Evolutionary conservation across 805 yeast genomes (phyloP), one percentile per base, ranked within the genome.

Genomic region (Deakozyma indianensis): DNA sequence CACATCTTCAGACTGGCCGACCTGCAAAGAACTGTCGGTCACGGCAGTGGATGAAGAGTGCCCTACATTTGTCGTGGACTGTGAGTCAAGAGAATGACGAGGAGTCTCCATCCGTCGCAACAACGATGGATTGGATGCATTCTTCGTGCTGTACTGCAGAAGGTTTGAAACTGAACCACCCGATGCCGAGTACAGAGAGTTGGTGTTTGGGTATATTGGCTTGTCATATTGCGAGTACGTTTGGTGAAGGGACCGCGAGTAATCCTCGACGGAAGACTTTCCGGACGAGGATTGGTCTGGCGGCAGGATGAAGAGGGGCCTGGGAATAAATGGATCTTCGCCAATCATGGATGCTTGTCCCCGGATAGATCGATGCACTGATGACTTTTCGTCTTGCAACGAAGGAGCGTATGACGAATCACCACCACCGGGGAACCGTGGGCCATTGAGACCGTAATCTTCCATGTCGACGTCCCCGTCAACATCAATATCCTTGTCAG

Each of bases 391-490:
- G 44, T 24, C 18, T 20, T 18, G 25, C n/a, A 20, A 9, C 15
- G 44, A 20, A 15, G 24, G 15, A 15, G 44, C 35, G 40, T 24
- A 22, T 16, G 41, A 35, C 23, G 42, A 18, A 21, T 15, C 2
- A 27, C n/a, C 22, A 42, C 41, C 14, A 14, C 40, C 15, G 27
- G 45, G 47, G 35, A 29, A 16, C 28, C 28, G 3, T 27, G 16
- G 32, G 21, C 11, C 20, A 23, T 9, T 27, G 21, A 20, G 23
- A 23, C 28, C 32, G 43, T 48, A 50, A 43, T 57, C 60, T 27
- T 52, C 62, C 45, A 57, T 51, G 43, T 53, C 56, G n/a, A 52
- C 51, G 51, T 67, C 71, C 43, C 61, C 59, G 25, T 59, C 64
- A 41, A 58, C 53, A 51, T 67, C 70, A 46, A 66, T 54, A 27